phyloP scores from a whole-genome alignment of 1,284 basidiomycete genomes.

The Pyrrhoderma lamaoense region DNA sequence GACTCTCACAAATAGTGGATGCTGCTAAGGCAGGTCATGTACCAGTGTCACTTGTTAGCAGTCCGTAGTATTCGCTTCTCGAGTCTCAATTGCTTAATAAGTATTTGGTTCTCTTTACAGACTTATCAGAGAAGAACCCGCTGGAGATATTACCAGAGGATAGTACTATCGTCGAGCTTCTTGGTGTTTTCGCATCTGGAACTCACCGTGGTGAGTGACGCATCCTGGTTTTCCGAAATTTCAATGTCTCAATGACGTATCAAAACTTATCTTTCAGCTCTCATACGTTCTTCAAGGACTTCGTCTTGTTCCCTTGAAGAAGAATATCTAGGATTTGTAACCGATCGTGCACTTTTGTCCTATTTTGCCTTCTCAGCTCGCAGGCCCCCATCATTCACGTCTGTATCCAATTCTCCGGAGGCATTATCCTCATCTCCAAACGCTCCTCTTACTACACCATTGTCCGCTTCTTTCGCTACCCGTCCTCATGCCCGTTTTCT shows the following conservation, averaged over 20 bases:
- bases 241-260: too few relatives aligned
- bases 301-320: constrained; percentile 18
- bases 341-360: constrained; percentile 52
- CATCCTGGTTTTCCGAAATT: too few relatives aligned
- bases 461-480: too few relatives aligned
- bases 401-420: too few relatives aligned
- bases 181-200: constrained; percentile 60
- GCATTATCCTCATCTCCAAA: too few relatives aligned
- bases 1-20: constrained; percentile 56
- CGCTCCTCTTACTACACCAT: too few relatives aligned
- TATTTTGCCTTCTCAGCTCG: constrained; percentile 22
- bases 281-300: too few relatives aligned
- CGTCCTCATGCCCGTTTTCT: constrained; percentile 31
- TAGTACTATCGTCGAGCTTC: constrained; percentile 53
- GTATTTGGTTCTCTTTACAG: constrained; percentile 29
- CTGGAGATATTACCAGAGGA: constrained; percentile 54
- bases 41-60: constrained; percentile 66
- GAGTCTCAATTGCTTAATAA: constrained; percentile 3
- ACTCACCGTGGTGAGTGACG: constrained; percentile 57
- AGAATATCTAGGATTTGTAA: constrained; percentile 49
- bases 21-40: constrained; percentile 67
- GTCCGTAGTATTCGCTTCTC: too few relatives aligned
- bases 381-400: too few relatives aligned
- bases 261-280: too few relatives aligned
- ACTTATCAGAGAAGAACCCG: constrained; percentile 76